phyloP scores from a whole-genome alignment of 129 eudicot genomes.

The Chrysanthemum makinoi region DNA sequence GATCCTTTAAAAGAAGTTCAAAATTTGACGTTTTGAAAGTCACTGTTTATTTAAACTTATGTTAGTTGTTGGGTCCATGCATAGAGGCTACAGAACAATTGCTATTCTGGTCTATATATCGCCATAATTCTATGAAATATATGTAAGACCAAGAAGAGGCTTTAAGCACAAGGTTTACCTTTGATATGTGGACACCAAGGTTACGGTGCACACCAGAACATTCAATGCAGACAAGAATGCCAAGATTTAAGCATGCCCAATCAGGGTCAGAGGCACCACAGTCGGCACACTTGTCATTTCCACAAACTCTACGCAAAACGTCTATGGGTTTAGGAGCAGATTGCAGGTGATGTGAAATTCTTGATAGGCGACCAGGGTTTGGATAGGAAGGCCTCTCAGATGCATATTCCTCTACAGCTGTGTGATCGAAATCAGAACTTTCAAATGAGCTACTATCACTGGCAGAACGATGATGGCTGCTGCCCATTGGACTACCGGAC shows the following conservation, averaged over 20 bases:
- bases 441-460: slow-evolving; percentile 97
- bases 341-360: slow-evolving; percentile 79
- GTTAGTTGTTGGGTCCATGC: not conserved
- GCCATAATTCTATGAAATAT: not conserved
- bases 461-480: slow-evolving; percentile 84
- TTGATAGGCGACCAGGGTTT: slow-evolving; percentile 66
- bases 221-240: slow-evolving; percentile 92
- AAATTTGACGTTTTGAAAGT: not conserved
- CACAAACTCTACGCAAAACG: slow-evolving; percentile 64
- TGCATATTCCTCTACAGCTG: slow-evolving; percentile 64
- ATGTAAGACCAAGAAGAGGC: not conserved
- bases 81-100: not conserved
- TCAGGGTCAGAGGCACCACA: slow-evolving; percentile 97
- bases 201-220: slow-evolving; percentile 99
- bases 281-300: slow-evolving; percentile 94
- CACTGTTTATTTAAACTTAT: not conserved
- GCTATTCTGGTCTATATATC: not conserved
- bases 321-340: slow-evolving; percentile 71
- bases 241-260: slow-evolving; percentile 98
- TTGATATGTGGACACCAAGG: slow-evolving; percentile 98
- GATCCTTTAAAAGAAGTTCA: no score
- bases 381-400: slow-evolving; percentile 64
- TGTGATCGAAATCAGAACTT: slow-evolving; percentile 91
- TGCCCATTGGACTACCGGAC: slow-evolving; percentile 87
- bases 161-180: slow-evolving; percentile 42